Evolutionary conservation across 2,329 filamentous ascomycete species (phyloP).

Genomic region (Penicillium sp.): DNA sequence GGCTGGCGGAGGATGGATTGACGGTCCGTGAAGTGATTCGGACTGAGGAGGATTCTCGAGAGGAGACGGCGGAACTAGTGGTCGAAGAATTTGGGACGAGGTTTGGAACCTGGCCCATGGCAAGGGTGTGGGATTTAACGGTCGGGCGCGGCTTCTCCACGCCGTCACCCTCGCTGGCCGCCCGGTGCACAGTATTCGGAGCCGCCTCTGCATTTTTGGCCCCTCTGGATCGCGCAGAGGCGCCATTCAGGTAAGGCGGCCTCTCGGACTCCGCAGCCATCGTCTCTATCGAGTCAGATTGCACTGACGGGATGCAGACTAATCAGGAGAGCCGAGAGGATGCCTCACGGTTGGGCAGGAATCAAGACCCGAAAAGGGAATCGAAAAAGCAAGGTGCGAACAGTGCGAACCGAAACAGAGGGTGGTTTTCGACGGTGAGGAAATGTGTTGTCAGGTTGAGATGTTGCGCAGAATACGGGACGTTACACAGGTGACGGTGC

Average conservation of each 20-base stretch:
- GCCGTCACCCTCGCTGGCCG: conserved; percentile 31
- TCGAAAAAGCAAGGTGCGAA: conserved; percentile 20
- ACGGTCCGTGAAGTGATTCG: conserved; percentile 31
- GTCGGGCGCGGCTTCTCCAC: conserved; percentile 28
- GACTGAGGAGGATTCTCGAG: conserved; percentile 50
- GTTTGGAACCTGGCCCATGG: conserved; percentile 35
- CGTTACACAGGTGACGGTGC: conserved; percentile 34
- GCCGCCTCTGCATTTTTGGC: conserved; percentile 28
- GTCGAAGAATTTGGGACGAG: conserved; percentile 27
- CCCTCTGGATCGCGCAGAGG: conserved; percentile 29
- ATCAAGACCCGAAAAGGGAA: conserved; percentile 20
- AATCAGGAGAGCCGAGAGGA: conserved; percentile 39
- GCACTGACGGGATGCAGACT: conserved; percentile 30
- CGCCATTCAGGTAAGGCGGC: conserved; percentile 34
- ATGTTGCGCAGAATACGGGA: conserved; percentile 30
- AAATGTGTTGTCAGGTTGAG: conserved; percentile 14
- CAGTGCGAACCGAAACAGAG: conserved; percentile 14
- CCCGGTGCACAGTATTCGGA: conserved; percentile 26
- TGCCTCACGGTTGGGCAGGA: conserved; percentile 29
- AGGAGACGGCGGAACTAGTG: conserved; percentile 45
- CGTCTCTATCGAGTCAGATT: conserved; percentile 28
- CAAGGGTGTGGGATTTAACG: conserved; percentile 27
- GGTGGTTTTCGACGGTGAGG: conserved; percentile 17
- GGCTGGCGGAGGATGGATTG: conserved; percentile 32
- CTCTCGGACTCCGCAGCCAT: conserved; percentile 40